These are phyloP conservation scores for Ciborinia camelliae DNA, from an alignment of 2,329 filamentous ascomycete species.

Conservation along the genomic window DNA sequence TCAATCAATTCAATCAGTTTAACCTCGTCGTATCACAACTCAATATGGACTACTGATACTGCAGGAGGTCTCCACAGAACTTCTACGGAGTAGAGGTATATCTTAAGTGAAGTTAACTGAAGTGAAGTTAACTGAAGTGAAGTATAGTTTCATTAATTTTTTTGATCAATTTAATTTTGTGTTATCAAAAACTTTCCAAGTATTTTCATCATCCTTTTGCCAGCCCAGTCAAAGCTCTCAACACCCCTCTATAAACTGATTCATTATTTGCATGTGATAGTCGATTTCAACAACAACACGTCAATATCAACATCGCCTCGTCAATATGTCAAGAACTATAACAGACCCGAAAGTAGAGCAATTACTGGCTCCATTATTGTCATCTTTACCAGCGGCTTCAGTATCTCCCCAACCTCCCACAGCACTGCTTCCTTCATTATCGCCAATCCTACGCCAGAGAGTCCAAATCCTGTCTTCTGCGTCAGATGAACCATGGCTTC, in stretches of 20 bases:
- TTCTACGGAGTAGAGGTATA: slow-evolving; percentile 20
- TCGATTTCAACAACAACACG: neutral
- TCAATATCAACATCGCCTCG: slow-evolving; percentile 1
- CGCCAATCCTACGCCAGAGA: slow-evolving; percentile 63
- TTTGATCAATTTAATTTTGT: neutral
- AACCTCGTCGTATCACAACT: neutral
- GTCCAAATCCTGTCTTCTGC: slow-evolving; percentile 61
- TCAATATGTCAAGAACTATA: slow-evolving; percentile 33
- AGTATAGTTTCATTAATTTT: too few relatives aligned
- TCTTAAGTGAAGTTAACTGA: slow-evolving; percentile 3
- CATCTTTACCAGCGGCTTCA: slow-evolving; percentile 57
- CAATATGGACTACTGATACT: neutral
- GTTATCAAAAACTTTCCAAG: neutral
- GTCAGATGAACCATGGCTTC: slow-evolving; percentile 66
- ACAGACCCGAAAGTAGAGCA: slow-evolving; percentile 46
- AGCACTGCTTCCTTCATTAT: slow-evolving; percentile 56
- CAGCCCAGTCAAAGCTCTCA: neutral
- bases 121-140: too few relatives aligned
- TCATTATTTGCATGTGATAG: slow-evolving; percentile 28
- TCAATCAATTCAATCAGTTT: neutral
- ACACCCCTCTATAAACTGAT: neutral
- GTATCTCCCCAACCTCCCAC: slow-evolving; percentile 55
- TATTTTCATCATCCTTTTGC: neutral
- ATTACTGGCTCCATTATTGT: slow-evolving; percentile 55
- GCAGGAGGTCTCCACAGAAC: slow-evolving; percentile 17